Conservation (phyloP, 2,329 filamentous ascomycete species). For the Trichoderma sp. region DNA sequence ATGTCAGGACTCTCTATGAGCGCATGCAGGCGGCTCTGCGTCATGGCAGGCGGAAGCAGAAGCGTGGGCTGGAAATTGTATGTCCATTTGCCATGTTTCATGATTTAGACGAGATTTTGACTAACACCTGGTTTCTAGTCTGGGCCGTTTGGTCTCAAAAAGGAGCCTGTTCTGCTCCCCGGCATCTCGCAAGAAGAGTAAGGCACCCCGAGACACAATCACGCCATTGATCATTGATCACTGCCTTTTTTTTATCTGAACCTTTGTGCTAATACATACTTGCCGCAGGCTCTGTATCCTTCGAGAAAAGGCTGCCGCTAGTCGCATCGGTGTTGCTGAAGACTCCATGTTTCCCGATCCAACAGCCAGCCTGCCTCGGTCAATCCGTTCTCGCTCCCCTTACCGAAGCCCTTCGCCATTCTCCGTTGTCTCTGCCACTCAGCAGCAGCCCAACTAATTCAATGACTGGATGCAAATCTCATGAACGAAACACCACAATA, state of each 20-base stretch:
- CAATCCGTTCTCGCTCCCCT: constrained; percentile 17
- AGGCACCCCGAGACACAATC: constrained; percentile 29
- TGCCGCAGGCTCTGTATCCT: constrained; percentile 46
- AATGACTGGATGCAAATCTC: neutral
- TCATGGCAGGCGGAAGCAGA: constrained; percentile 37
- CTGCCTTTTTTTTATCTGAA: neutral
- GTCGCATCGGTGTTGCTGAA: constrained; percentile 47
- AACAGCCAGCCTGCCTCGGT: constrained; percentile 21
- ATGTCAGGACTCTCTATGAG: constrained; percentile 44
- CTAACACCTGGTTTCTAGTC: constrained; percentile 45
- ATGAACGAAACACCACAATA: constrained; percentile 5
- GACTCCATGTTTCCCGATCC: constrained; percentile 28
- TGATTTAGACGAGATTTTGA: neutral
- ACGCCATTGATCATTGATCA: neutral
- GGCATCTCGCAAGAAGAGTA: constrained; percentile 61
- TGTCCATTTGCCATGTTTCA: constrained; percentile 23
- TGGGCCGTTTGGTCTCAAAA: constrained; percentile 58
- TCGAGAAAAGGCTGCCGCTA: constrained; percentile 52
- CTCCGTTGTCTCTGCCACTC: constrained; percentile 5
- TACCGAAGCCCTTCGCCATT: constrained; percentile 15
- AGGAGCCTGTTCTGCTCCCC: constrained; percentile 51
- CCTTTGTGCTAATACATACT: neutral
- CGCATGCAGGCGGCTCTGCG: constrained; percentile 46
- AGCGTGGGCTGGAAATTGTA: constrained; percentile 48
- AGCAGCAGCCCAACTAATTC: constrained; percentile 1